Evolutionary conservation across 2,329 filamentous ascomycete genomes (phyloP), one percentile per base, ranked within the genome.

Genomic region (Colletotrichum shisoi): DNA sequence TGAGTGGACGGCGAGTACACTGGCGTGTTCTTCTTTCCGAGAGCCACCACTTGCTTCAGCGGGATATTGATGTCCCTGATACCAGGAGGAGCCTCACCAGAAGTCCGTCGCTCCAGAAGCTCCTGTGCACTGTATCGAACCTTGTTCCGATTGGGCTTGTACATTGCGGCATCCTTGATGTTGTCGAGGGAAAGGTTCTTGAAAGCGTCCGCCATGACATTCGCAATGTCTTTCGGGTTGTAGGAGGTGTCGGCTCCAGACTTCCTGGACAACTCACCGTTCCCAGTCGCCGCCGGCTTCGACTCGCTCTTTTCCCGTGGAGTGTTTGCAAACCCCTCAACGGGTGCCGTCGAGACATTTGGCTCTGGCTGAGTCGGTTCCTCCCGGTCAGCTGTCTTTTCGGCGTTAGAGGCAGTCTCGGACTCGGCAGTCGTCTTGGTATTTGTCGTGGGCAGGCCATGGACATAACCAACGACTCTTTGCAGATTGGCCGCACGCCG

Each of bases 51-150:
- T 21, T n/a, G 34, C 7, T 17, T 27, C 1, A 54, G 24, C 6
- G 65, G 65, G 17, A 68, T 56, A 34, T 68, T 56, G 42, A 60
- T 44, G 19, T 68, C 49, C 11, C 37, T 34, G 19, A 65, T 60
- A n/a, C 65, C 65, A 15, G 9, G 17, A 39, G 65, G 65, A 27
- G 45, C 44, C 40, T 51, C 49, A 12, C 44, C 65, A 24, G 54
- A 19, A 21, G 48, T 13, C 2, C 65, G 61, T 17, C 12, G 21
- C 37, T 60, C 17, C n/a, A 60, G 5, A 0, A 68, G 44, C 42
- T 68, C 44, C 1, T 60, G 42, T 2, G 54, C n/a, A n/a, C 40
- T 60, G 37, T 68, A 68, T 27, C 53, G 54, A 19, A 57, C 48
- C 24, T 53, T 46, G 40, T 34, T 13, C 8, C 52, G 59, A 12